These are phyloP conservation scores for Cryptococcus floricola DNA, from an alignment of 1,284 basidiomycete species.

Conservation along the genomic window DNA sequence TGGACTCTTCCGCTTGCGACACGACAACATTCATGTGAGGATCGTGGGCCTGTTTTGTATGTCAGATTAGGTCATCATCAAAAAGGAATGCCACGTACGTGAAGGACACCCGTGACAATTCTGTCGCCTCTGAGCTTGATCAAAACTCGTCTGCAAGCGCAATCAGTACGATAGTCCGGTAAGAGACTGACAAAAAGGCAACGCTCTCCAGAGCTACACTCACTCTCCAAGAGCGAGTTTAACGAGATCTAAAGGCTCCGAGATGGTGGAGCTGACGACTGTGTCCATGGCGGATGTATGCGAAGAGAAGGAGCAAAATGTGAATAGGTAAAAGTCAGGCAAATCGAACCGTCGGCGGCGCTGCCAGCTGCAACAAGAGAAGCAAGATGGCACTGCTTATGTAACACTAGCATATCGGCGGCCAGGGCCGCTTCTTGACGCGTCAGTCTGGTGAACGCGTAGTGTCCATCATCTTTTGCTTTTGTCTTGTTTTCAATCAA, in stretches of 20 bases:
- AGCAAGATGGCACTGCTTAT: not conserved
- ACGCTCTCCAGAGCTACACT: conserved; percentile 50
- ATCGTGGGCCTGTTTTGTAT: conserved; percentile 77
- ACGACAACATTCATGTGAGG: conserved; percentile 99
- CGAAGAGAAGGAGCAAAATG: not conserved
- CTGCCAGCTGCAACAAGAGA: no score
- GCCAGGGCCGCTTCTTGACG: not conserved
- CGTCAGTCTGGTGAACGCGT: not conserved
- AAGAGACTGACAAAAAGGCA: conserved; percentile 49
- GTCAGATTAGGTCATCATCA: not conserved
- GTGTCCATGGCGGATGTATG: conserved; percentile 51
- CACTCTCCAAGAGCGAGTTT: conserved; percentile 92
- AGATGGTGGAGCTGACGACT: conserved; percentile 63
- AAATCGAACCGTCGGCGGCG: not conserved
- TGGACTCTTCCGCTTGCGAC: conserved; percentile 94
- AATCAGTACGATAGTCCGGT: not conserved
- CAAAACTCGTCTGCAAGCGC: conserved; percentile 41
- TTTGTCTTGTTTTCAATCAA: not conserved
- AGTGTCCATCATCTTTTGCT: not conserved
- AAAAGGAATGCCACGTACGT: conserved; percentile 58
- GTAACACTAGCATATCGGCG: not conserved
- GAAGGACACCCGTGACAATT: conserved; percentile 85
- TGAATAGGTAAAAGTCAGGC: not conserved
- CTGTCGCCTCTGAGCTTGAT: conserved; percentile 90
- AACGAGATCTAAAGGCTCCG: conserved; percentile 98